Percentiles rank a stretch among this genome's conserved stretches.
These are phyloP conservation scores for Leucaena leucocephala DNA, from an alignment of 306 rosid species.

Conservation along the genomic window DNA sequence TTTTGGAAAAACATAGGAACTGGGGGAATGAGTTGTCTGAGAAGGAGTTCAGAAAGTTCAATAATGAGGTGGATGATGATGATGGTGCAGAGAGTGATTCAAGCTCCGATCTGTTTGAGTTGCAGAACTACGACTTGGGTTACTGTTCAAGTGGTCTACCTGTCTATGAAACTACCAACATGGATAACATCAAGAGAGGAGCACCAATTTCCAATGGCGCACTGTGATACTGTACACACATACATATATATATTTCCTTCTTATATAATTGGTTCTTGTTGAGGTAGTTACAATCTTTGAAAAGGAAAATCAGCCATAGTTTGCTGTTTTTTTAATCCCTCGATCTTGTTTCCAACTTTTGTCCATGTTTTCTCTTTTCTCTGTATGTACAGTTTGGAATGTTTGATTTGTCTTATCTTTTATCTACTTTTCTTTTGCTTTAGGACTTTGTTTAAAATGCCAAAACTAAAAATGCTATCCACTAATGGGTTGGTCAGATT, in stretches of 20 bases:
- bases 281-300: slow-evolving; percentile 47
- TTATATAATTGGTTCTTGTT: slow-evolving; percentile 41
- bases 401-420: slow-evolving; percentile 57
- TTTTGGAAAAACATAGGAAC: slow-evolving; percentile 56
- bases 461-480: slow-evolving; percentile 31
- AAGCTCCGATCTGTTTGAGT: slow-evolving; percentile 92
- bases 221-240: slow-evolving; percentile 32
- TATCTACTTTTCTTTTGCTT: slow-evolving; percentile 34
- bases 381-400: slow-evolving; percentile 58
- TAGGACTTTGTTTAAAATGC: slow-evolving; percentile 43
- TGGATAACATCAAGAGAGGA: slow-evolving; percentile 88
- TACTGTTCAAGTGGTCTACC: slow-evolving; percentile 77
- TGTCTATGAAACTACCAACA: slow-evolving; percentile 94
- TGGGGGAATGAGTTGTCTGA: slow-evolving; percentile 36
- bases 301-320: slow-evolving; percentile 43
- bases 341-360: slow-evolving; percentile 42
- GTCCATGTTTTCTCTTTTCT: slow-evolving; percentile 23
- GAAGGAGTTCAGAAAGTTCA: slow-evolving; percentile 39
- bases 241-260: slow-evolving; percentile 18
- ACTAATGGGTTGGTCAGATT: slow-evolving; percentile 32
- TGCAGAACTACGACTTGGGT: slow-evolving; percentile 91
- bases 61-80: slow-evolving; percentile 52
- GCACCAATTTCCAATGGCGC: slow-evolving; percentile 73
- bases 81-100: slow-evolving; percentile 92
- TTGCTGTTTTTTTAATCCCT: slow-evolving; percentile 34